Evolutionary conservation across 768 basidiomycete species (phyloP), one percentile per base, ranked within the genome.

Genomic region (Asterophora lycoperdoides): DNA sequence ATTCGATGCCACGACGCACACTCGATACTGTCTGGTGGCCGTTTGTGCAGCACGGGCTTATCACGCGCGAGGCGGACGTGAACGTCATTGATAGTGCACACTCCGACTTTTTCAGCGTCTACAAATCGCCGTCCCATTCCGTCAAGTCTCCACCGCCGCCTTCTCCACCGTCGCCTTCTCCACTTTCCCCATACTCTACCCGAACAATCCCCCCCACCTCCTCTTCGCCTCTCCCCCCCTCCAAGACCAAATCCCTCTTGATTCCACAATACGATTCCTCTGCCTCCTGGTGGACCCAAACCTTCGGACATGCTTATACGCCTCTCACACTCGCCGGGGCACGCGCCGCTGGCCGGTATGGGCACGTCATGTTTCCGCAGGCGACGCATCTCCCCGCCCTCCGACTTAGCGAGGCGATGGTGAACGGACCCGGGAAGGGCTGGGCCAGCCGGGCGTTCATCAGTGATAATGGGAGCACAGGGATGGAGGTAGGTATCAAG

Each of bases 231-330:
- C 23, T 23, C 6, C 23, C 23, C 23, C 23, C 23, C 6, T 23
- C 23, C 23, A 23, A 23, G 23, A 6, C 23, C 23, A 23, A 23
- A 6, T 23, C 23, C 23, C 43, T 81, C 66, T 46, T 74, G 71
- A 46, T 68, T 76, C 56, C 77, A 5, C 81, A 89, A 55, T 80
- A 93, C 55, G 94, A 97, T 60, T 86, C 89, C 4, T 96, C 94
- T 0, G 95, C 94, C 0, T 95, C 93, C 9, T 97, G 95, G 95
- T 98, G 95, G 93, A 98, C 93, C 0, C 95, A 98, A 66, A 79
- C 86, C 0, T 67, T 96, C 34, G 95, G 94, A 0, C 95, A 97
- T 58, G 84, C 81, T 0, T 69, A 86, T 56, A 79, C 89, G 0
- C 68, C 80, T 1, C 75, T 96, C 11, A 84, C 89, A 0, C 73